Evolutionary conservation across 306 rosid genomes (phyloP).

Genomic region (Neltuma alba): DNA sequence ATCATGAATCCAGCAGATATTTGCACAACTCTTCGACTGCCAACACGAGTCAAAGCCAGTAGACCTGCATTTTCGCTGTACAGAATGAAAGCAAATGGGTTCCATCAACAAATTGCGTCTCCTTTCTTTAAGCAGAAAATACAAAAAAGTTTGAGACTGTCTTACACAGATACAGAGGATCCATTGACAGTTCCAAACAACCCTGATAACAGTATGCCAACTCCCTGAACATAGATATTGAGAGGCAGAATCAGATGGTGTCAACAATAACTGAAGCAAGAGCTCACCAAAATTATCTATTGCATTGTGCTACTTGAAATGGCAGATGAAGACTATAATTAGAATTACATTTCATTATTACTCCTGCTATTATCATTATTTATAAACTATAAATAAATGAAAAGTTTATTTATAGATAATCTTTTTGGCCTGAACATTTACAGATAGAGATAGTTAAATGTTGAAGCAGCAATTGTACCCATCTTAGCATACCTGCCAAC

Average conservation of each 20-base stretch:
- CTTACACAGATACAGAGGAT: slow-evolving; percentile 96
- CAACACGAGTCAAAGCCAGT: slow-evolving; percentile 91
- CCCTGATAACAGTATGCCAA: slow-evolving; percentile 89
- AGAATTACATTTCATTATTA: slow-evolving; percentile 26
- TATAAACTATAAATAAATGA: slow-evolving; percentile 16
- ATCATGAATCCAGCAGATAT: slow-evolving; percentile 99
- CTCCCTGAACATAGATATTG: slow-evolving; percentile 66
- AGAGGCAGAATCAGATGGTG: slow-evolving; percentile 15
- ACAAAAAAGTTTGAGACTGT: slow-evolving; percentile 27
- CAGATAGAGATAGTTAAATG: slow-evolving; percentile 2
- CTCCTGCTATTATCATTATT: background rate
- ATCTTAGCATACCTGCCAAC: slow-evolving; percentile 83
- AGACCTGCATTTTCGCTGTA: slow-evolving; percentile 96
- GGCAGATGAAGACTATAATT: background rate
- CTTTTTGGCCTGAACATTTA: background rate
- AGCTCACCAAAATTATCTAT: slow-evolving; percentile 2
- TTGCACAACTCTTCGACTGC: slow-evolving; percentile 97
- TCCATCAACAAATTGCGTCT: slow-evolving; percentile 30
- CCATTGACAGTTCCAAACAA: slow-evolving; percentile 90
- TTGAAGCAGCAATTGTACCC: slow-evolving; percentile 2
- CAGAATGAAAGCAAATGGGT: slow-evolving; percentile 33
- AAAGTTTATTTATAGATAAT: background rate
- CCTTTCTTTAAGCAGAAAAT: slow-evolving; percentile 6
- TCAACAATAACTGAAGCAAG: background rate
- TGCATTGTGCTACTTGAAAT: background rate